Base-by-base conservation (phyloP, 1,284 basidiomycete species). In the Vanrija sp. region DNA sequence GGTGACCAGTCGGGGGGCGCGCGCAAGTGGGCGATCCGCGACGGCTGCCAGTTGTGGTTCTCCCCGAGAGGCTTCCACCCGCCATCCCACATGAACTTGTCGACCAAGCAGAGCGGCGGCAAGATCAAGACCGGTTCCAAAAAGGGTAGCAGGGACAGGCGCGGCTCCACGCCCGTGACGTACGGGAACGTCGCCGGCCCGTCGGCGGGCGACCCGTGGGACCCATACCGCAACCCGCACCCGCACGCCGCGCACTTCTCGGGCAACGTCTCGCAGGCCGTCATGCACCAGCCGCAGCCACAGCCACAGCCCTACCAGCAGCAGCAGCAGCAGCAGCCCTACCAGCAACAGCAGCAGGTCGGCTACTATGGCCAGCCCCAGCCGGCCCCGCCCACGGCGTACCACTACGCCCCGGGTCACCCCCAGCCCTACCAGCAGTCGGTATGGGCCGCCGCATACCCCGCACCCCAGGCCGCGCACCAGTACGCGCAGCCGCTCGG, bases 1-100 rank as follows among this genome's bases (percentile, higher is more conserved):
- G 75, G 75, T 18, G 73, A 75, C 55, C 73, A 75, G 57, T 69
- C 68, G 1, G 74, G 72, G 44, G 70, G 70, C 18, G 72, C 73
- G 19, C 66, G 73, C 41, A 72, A 72, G 53, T 76, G 75, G 75
- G 72, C 66, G 3, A 75, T 76, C 54, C 70, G 72, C 45, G 67
- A 69, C 4, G 75, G 73, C 1, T 73, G 67, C 59, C 73, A 75
- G 52, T 54, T 55, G 14, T 74, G 71, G 68, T 76, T 75, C 61
- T 50, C 53, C 3, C 61, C 57, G 19, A 71, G 72, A 18, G 65
- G 65, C 14, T 75, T 69, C 59, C 62, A 68, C 54, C 69, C 69
- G 10, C 65, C 69, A 10, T 43, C 51, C 23, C 36, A 50, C 10
- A 46, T 36, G 35, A 27, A 39, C 10, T 22, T 59, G 10, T 35